A percentile compares a stretch with the other conserved stretches of the same genome.
These are phyloP conservation scores for Tagetes patula DNA, from an alignment of 129 eudicot genomes.

Conservation along the genomic window DNA sequence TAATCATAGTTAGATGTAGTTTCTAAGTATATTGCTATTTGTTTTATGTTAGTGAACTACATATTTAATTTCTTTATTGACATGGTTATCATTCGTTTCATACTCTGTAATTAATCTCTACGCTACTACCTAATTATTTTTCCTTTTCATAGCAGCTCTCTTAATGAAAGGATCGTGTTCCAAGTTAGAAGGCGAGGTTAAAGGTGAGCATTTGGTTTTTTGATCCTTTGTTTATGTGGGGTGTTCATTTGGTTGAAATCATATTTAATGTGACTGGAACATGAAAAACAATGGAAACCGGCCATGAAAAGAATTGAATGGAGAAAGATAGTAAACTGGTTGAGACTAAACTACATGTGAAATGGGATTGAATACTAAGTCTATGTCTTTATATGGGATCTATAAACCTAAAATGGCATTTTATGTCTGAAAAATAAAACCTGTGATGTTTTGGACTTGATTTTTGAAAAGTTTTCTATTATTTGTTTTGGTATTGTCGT, in stretches of 20 bases:
- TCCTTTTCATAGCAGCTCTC: not conserved
- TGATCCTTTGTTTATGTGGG: not conserved
- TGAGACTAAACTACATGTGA: not conserved
- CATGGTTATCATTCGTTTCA: not conserved
- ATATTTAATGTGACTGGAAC: too few relatives aligned
- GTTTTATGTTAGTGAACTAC: not conserved
- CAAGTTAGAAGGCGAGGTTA: not conserved
- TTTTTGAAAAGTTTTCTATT: not conserved
- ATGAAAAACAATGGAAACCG: too few relatives aligned
- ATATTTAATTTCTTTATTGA: not conserved
- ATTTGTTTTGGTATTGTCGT: not conserved
- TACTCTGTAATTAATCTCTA: not conserved
- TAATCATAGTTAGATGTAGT: not conserved
- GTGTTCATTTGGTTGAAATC: too few relatives aligned
- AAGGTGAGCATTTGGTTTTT: not conserved
- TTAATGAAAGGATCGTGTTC: not conserved
- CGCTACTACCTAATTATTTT: not conserved
- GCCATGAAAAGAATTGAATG: too few relatives aligned
- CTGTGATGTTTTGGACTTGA: not conserved
- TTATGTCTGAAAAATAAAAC: not conserved
- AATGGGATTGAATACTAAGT: not conserved
- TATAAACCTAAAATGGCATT: not conserved
- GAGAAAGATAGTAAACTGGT: too few relatives aligned
- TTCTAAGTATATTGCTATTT: not conserved
- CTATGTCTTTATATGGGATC: not conserved